A percentile compares a stretch with the other conserved stretches of the same genome.
phyloP scores from a whole-genome alignment of 441 rosid genomes.

The Croton setiger region DNA sequence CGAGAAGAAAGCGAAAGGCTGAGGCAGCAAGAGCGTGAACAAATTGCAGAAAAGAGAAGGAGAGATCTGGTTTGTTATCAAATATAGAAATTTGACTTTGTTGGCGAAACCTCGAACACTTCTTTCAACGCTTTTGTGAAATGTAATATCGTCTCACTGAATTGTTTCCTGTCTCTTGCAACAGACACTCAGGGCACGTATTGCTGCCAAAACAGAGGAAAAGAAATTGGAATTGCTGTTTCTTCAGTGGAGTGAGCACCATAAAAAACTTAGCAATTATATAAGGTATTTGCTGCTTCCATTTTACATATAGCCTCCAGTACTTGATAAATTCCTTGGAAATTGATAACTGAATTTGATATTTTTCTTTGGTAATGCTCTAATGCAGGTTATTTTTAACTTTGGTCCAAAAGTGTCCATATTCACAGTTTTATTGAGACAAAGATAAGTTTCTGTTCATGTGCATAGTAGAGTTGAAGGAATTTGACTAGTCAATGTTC shows the following conservation, averaged over 20 bases:
- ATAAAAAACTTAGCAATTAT: conserved; percentile 75
- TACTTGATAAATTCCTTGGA: not conserved
- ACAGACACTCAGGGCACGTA: conserved; percentile 86
- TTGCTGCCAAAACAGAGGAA: conserved; percentile 87
- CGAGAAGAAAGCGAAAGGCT: conserved; percentile 88
- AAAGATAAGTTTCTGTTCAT: conserved; percentile 82
- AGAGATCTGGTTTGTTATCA: conserved; percentile 75
- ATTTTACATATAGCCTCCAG: not conserved
- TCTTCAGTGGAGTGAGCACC: conserved; percentile 75
- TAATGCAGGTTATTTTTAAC: conserved; percentile 89
- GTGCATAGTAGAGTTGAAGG: conserved; percentile 59
- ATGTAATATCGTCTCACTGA: not conserved
- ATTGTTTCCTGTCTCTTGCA: not conserved
- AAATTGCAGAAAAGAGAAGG: conserved; percentile 76
- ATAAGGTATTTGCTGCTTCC: conserved; percentile 55
- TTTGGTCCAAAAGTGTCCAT: conserved; percentile 98
- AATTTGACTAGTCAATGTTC: conserved; percentile 32
- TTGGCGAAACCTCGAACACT: conserved; percentile 4
- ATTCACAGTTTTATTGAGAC: conserved; percentile 84
- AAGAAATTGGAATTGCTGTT: conserved; percentile 62
- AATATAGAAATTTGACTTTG: conserved; percentile 7
- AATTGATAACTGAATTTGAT: conserved; percentile 3
- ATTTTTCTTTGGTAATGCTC: too few relatives aligned
- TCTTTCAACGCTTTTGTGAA: not conserved
- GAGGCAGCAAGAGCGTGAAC: conserved; percentile 87